Evolutionary conservation across 371 early-diverging fungal genomes (phyloP), one percentile per base, ranked within the genome.

Genomic region (Nematocida sp.): DNA sequence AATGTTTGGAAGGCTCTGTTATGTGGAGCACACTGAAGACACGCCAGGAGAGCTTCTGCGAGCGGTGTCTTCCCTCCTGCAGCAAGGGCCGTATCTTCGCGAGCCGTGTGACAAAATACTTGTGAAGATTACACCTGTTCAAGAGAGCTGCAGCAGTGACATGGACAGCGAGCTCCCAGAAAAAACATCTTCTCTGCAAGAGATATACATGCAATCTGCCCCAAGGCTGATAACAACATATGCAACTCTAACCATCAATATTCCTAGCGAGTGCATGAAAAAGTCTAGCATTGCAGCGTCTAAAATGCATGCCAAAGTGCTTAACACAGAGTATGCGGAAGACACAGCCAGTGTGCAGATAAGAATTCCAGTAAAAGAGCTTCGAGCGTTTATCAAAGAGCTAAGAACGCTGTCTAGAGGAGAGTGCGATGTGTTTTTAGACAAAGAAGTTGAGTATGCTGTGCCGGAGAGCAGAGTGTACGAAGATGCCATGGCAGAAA

Each of bases 141-240:
- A 31, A 25, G 50, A 49, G 17, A n/a, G 11, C 11, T 41, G 43
- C 43, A 51, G 25, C 8, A 11, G n/a, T 51, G 8, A 51, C 51
- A 51, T 13, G 8, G 27, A 8, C 7, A 13, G 8, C 13, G 51
- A 51, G 13, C n/a, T n/a, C n/a, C n/a, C n/a, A n/a, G n/a, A n/a
- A n/a, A n/a, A n/a, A n/a, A 13, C 13, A 13, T 27, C 38, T 23
- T 34, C 62, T 8, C 43, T 70, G 13, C 34, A 76, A 4, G 34
- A 55, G 32, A 51, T 70, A 38, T 70, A 60, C 43, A 27, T 70
- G 19, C 15, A 52, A 3, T 32, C 45, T 21, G 23, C 34, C 1
- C 74, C 74, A 13, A 38, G 74, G 21, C 11, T 70, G 17, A 54
- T 70, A 21, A 21, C 32, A 13, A 70, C 56, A 38, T 60, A 60